A percentile compares a stretch with the other conserved stretches of the same genome.
Conservation (phyloP, 495 filamentous ascomycete genomes). For the Xylaria flabelliformis region DNA sequence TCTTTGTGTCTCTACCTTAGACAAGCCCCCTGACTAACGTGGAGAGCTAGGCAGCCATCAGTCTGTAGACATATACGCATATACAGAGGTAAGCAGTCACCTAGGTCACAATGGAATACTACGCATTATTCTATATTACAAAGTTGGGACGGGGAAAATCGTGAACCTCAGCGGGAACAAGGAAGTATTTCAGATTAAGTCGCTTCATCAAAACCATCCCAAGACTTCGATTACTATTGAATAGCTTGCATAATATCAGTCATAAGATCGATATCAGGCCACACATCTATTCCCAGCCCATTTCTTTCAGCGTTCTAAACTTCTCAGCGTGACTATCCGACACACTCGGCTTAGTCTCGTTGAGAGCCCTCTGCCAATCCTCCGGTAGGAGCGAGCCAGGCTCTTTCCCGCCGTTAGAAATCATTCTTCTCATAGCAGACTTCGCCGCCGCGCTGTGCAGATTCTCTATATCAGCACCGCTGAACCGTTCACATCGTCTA, state of each 20-base stretch:
- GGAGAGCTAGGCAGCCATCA: no score
- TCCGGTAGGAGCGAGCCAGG: constrained; percentile 58
- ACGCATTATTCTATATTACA: no score
- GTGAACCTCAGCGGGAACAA: no score
- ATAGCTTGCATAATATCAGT: neutral
- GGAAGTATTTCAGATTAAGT: neutral
- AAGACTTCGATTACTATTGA: no score
- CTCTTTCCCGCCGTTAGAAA: constrained; percentile 49
- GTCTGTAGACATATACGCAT: no score
- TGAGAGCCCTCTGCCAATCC: constrained; percentile 80
- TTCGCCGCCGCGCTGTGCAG: constrained; percentile 78
- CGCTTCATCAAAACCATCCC: neutral
- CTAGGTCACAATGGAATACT: no score
- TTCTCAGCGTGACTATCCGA: constrained; percentile 65
- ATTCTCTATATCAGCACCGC: constrained; percentile 86
- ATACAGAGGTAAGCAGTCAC: no score
- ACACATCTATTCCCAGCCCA: constrained; percentile 35
- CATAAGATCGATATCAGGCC: neutral
- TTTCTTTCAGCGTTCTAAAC: constrained; percentile 67
- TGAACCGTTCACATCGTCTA: constrained; percentile 77
- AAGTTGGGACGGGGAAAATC: no score
- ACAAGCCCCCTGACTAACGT: no score
- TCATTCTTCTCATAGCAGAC: constrained; percentile 62
- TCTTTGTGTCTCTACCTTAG: no score
- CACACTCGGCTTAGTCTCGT: constrained; percentile 80